Evolutionary conservation across 306 rosid species (phyloP).

Genomic region (Vicia faba): DNA sequence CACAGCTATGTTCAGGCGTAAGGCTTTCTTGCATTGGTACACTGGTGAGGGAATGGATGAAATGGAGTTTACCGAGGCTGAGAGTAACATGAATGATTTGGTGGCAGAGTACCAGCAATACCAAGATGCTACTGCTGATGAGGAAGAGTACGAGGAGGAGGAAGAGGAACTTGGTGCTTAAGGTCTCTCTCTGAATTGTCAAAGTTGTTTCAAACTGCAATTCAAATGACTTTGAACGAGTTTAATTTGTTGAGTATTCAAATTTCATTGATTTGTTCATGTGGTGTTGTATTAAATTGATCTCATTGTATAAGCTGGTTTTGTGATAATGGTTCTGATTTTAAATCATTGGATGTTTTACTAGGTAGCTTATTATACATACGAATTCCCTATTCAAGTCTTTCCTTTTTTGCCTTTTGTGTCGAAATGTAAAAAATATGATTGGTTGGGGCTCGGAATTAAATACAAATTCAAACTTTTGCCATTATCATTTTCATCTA

Average conservation of each 20-base stretch:
- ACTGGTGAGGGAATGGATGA: constrained; percentile 95
- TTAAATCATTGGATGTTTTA: constrained; percentile 42
- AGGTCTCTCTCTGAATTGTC: constrained; percentile 31
- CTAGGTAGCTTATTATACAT: constrained; percentile 37
- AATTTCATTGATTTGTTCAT: constrained; percentile 45
- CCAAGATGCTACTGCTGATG: constrained; percentile 73
- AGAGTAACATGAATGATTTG: constrained; percentile 83
- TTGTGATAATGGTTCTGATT: constrained; percentile 41
- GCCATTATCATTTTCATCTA: neutral
- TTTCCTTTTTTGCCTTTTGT: neutral
- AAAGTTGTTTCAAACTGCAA: constrained; percentile 36
- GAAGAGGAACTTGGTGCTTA: constrained; percentile 61
- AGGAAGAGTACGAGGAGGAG: constrained; percentile 62
- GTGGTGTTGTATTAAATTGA: constrained; percentile 42
- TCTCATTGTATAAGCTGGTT: constrained; percentile 51
- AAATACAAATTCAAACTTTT: neutral
- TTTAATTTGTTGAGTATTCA: constrained; percentile 40
- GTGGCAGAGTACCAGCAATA: constrained; percentile 93
- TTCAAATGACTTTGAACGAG: constrained; percentile 37
- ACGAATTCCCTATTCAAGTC: neutral
- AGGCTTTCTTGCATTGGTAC: constrained; percentile 79
- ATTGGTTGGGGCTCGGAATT: constrained; percentile 26
- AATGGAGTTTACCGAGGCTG: constrained; percentile 94
- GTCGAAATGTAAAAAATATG: constrained; percentile 5
- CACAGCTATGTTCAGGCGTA: constrained; percentile 90